Percentiles rank a stretch among this genome's conserved stretches.
These are phyloP conservation scores for Aspergillus calidoustus DNA, from an alignment of 2,329 filamentous ascomycete genomes.

Conservation along the genomic window DNA sequence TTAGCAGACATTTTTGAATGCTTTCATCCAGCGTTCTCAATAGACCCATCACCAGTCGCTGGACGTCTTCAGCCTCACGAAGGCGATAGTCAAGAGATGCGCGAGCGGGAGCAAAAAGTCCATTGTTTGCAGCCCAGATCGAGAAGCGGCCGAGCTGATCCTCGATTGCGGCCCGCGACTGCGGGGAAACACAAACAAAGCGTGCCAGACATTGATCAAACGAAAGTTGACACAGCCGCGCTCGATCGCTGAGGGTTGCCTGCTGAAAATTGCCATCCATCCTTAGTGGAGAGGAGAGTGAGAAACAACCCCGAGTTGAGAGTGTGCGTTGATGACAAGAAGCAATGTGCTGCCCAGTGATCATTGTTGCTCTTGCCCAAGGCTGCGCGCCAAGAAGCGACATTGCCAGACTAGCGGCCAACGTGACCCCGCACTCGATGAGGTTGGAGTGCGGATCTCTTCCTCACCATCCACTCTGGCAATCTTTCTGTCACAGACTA, in stretches of 20 bases:
- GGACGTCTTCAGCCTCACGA: constrained; percentile 13
- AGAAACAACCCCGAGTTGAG: neutral
- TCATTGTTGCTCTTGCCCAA: neutral
- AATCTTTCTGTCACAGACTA: neutral
- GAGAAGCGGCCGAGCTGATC: constrained; percentile 14
- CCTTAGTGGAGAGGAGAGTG: neutral
- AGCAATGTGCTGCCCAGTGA: neutral
- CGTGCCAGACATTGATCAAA: constrained; percentile 12
- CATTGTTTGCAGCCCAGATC: constrained; percentile 16
- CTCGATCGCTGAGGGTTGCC: neutral
- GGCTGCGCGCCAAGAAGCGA: neutral
- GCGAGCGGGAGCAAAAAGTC: constrained; percentile 8
- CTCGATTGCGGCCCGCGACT: constrained; percentile 9
- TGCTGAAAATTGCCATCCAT: constrained; percentile 1
- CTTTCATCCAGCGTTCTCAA: constrained; percentile 9
- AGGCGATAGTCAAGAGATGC: constrained; percentile 15
- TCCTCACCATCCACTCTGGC: neutral
- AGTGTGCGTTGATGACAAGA: neutral
- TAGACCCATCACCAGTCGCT: constrained; percentile 8
- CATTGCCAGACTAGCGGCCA: neutral
- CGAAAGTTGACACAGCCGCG: constrained; percentile 2
- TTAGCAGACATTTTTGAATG: constrained; percentile 14
- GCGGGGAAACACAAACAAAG: neutral
- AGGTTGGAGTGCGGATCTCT: neutral
- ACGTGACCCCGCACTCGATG: neutral